Base-by-base conservation (phyloP, 1,284 basidiomycete genomes). In the Exobasidium cylindrosporum region DNA sequence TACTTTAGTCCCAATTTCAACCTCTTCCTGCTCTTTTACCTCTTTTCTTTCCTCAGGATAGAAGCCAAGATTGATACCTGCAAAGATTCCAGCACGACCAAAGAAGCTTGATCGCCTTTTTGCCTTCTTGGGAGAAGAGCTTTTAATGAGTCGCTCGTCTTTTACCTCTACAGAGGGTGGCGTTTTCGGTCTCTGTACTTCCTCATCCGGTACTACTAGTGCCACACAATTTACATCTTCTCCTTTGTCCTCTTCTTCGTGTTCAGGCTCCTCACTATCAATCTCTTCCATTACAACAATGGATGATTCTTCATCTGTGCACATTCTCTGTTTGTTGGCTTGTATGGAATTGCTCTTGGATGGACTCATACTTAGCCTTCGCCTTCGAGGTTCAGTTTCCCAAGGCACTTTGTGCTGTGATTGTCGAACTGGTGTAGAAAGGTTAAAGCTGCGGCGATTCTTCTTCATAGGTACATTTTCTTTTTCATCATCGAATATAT, bases 21-120 rank as follows among this genome's bases (percentile, higher is more conserved):
- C 21, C 21, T 50, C 47, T 50, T 24, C 26, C 29, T 57, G 5
- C 17, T 32, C 30, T 4, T 58, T 23, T n/a, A 26, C 21, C 17
- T 24, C 30, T 29, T 32, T 28, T 2, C 69, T 66, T 54, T 71
- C 69, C 55, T 71, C 67, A 7, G 65, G 64, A 43, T 71, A 71
- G 54, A 71, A 71, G 7, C 67, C 69, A 17, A 71, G 63, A 23
- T 61, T 69, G 21, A 66, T 65, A 1, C 61, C 66, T 23, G 45
- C 35, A 57, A 70, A 66, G n/a, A 67, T 64, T 2, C 67, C 65
- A 13, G 69, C 67, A 4, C 69, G 57, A 17, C 69, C 69, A 40
- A 69, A 67, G 65, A 71, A 71, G 61, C 69, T 69, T 17, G 57
- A 58, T 35, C 69, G 64, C 29, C 69, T 65, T 57, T 69, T 70